These are phyloP conservation scores for Lablab purpureus DNA, from an alignment of 306 rosid genomes.

Conservation along the genomic window DNA sequence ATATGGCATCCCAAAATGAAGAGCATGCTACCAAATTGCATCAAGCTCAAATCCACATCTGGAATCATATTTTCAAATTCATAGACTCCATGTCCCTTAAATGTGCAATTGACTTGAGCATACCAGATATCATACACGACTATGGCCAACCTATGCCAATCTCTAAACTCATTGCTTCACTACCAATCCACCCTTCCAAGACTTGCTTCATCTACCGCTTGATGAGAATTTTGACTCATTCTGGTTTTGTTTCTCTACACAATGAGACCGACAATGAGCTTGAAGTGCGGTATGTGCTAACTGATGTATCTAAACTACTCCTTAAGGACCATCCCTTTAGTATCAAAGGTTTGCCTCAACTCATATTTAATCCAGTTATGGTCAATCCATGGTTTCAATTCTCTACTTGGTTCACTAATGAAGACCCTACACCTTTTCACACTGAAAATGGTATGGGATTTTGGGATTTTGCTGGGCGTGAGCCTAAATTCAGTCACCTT, in stretches of 20 bases:
- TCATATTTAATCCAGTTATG: constrained; percentile 39
- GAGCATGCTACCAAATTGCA: background rate
- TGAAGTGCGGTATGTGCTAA: background rate
- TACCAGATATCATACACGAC: background rate
- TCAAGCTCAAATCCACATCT: background rate
- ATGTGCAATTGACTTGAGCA: constrained; percentile 7
- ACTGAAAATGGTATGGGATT: constrained; percentile 37
- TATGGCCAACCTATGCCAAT: constrained; percentile 10
- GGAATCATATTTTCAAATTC: background rate
- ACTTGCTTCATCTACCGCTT: background rate
- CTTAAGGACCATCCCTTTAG: constrained; percentile 1
- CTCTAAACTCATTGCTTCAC: background rate
- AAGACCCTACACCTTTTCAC: constrained; percentile 40
- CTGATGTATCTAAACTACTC: background rate
- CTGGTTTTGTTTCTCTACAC: background rate
- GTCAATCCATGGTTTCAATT: constrained; percentile 39
- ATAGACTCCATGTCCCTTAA: constrained; percentile 15
- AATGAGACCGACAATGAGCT: background rate
- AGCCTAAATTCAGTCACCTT: background rate
- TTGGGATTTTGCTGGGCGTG: constrained; percentile 40
- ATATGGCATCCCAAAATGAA: too few relatives aligned
- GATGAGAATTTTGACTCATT: constrained; percentile 11
- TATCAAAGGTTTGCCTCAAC: background rate
- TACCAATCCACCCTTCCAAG: background rate
- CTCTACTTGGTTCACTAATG: constrained; percentile 47